These are phyloP conservation scores for Penicillium sp. DNA, from an alignment of 2,329 filamentous ascomycete species.

Conservation along the genomic window DNA sequence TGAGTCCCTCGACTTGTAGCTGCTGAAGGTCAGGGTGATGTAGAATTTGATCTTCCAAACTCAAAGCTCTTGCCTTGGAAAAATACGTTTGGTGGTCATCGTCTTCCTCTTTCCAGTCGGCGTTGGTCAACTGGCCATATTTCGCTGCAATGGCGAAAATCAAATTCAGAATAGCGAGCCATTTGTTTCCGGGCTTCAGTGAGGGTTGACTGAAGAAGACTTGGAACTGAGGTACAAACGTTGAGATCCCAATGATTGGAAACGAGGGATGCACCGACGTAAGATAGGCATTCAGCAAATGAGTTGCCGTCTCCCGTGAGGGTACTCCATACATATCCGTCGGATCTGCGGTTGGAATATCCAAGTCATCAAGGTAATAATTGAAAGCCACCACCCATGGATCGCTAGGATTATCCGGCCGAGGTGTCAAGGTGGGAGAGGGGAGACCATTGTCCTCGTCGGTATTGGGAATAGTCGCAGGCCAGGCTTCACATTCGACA, in stretches of 20 bases:
- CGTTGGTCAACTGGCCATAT: conserved; percentile 41
- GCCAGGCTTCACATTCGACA: conserved; percentile 23
- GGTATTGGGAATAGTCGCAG: conserved; percentile 15
- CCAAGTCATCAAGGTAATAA: conserved; percentile 45
- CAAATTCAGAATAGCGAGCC: conserved; percentile 48
- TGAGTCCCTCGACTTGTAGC: conserved; percentile 45
- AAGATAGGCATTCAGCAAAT: conserved; percentile 45
- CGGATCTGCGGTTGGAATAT: conserved; percentile 37
- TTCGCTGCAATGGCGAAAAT: conserved; percentile 48
- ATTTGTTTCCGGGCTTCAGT: conserved; percentile 41
- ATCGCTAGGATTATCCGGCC: conserved; percentile 24
- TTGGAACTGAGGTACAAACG: conserved; percentile 46
- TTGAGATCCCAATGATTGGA: conserved; percentile 45
- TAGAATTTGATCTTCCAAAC: conserved; percentile 42
- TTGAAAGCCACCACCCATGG: conserved; percentile 33
- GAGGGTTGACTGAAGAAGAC: conserved; percentile 38
- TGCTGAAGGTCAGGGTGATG: conserved; percentile 47
- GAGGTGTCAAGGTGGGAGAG: conserved; percentile 30
- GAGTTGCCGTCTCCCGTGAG: conserved; percentile 37
- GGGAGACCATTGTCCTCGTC: conserved; percentile 27
- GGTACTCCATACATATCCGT: conserved; percentile 42
- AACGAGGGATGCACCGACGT: conserved; percentile 47
- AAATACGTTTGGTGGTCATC: conserved; percentile 46
- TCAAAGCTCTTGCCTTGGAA: conserved; percentile 41
- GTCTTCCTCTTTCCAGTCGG: conserved; percentile 39